Percentiles rank a stretch among this genome's conserved stretches.
phyloP scores from a whole-genome alignment of 768 basidiomycete genomes.

The Tubosaeta brunneosetosa region DNA sequence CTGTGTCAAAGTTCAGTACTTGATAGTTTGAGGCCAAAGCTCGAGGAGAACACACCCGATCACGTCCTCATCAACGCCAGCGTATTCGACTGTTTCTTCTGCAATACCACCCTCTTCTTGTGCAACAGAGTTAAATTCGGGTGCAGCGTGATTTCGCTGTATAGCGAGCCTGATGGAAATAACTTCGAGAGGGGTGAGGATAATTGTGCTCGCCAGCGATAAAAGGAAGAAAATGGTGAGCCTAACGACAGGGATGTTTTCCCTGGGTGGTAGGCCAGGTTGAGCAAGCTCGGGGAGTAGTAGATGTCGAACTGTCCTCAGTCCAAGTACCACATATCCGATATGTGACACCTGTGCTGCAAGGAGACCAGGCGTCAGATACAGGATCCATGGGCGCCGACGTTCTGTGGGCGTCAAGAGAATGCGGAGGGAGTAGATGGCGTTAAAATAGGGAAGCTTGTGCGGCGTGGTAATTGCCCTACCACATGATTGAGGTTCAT shows the following conservation, averaged over 20 bases:
- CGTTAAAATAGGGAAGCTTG: slow-evolving; percentile 60
- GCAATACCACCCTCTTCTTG: slow-evolving; percentile 69
- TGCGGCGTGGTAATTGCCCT: slow-evolving; percentile 84
- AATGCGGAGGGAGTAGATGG: slow-evolving; percentile 55
- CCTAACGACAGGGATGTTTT: slow-evolving; percentile 46
- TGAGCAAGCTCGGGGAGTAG: slow-evolving; percentile 52
- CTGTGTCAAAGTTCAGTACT: slow-evolving; percentile 32
- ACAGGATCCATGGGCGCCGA: slow-evolving; percentile 73
- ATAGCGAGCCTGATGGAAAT: slow-evolving; percentile 75
- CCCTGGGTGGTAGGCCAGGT: slow-evolving; percentile 28
- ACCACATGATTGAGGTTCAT: slow-evolving; percentile 1
- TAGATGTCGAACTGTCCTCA: slow-evolving; percentile 43
- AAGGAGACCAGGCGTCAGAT: slow-evolving; percentile 68
- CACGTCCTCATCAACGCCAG: slow-evolving; percentile 74
- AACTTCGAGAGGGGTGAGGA: slow-evolving; percentile 77
- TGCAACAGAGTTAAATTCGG: slow-evolving; percentile 68
- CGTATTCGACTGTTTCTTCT: slow-evolving; percentile 57
- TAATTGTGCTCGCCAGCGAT: slow-evolving; percentile 48
- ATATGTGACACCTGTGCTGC: slow-evolving; percentile 41
- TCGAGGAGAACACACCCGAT: slow-evolving; percentile 55
- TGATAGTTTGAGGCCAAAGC: neutral
- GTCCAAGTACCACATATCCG: slow-evolving; percentile 40
- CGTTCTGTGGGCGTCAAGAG: slow-evolving; percentile 81
- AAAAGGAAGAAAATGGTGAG: slow-evolving; percentile 54
- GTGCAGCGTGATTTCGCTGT: slow-evolving; percentile 76